Evolutionary conservation across 129 eudicot species (phyloP), one percentile per base, ranked within the genome.

Genomic region (Artemisia argyi): DNA sequence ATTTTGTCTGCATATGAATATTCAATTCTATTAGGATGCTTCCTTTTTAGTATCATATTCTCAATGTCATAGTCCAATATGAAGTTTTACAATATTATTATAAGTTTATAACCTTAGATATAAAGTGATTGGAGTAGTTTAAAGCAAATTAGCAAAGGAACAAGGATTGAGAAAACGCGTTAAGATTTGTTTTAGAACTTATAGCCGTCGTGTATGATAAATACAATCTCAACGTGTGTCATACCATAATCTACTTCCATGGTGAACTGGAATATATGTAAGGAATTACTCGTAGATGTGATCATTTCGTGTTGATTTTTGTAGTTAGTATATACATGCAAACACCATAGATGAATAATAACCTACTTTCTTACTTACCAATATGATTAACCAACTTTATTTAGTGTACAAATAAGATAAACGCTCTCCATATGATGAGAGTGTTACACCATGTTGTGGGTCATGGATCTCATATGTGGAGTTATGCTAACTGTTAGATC

Each of bases 41-140:
- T 49, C 74, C 69, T 30, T 68, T n/a, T 9, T 28, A 19, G 60
- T 76, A 68, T 76, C 16, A 46, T 9, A 75, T 65, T 66, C 52
- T 11, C 46, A 76, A 76, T 51, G 81, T 69, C 81, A 69, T 63
- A 60, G 11, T 76, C 81, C 20, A 50, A 28, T 3, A 20, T 20
- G 22, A 68, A 76, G 62, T 48, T 67, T 11, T 20, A 17, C 46
- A 46, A 75, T 44, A 17, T n/a, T 58, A 17, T n/a, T 65, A 75
- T 39, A 26, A 26, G 30, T 26, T 26, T 55, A 13, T 66, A 66
- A 66, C 30, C 32, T 44, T 14, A 26, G 32, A 57, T 44, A 39
- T 66, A 67, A 47, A 35, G 63, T 56, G 63, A 68, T 76, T 57
- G 59, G 52, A 56, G 67, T 75, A 56, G 63, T 64, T 13, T 74